Evolutionary conservation across 139 green algal genomes (phyloP).

Genomic region (Tetratostichococcus sp.): DNA sequence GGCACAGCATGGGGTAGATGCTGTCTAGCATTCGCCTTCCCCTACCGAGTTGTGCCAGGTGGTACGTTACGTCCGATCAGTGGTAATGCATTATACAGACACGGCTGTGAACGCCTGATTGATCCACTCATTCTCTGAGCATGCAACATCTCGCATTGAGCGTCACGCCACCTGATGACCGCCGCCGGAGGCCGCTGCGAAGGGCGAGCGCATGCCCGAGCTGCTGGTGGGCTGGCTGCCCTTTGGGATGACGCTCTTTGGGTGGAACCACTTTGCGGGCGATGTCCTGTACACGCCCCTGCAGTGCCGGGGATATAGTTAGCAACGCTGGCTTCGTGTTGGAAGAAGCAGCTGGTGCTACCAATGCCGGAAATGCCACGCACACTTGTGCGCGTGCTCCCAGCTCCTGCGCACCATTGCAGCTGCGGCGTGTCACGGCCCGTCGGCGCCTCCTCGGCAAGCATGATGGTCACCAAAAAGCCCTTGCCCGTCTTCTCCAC

Average conservation of each 20-base stretch:
- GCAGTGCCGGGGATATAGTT: neutral
- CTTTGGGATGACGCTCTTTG: neutral
- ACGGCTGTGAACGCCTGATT: no score
- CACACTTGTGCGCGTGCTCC: no score
- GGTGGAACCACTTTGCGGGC: constrained; percentile 20
- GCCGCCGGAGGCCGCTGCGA: neutral
- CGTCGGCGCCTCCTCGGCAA: neutral
- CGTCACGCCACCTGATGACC: no score
- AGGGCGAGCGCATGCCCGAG: constrained; percentile 2
- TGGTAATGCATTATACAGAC: no score
- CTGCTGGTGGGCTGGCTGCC: neutral
- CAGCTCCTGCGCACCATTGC: neutral
- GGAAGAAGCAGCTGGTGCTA: neutral
- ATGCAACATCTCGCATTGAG: no score
- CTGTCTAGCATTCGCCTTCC: no score
- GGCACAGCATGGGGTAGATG: no score
- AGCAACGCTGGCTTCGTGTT: neutral
- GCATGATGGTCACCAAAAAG: neutral
- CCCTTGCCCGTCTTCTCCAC: neutral
- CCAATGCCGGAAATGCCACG: no score
- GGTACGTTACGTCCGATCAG: no score
- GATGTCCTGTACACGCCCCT: constrained; percentile 24
- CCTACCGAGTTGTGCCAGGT: no score
- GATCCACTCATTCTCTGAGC: no score
- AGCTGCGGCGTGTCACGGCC: neutral